phyloP scores from a whole-genome alignment of 352 stramenopile species.

The Thraustochytrium sp. region DNA sequence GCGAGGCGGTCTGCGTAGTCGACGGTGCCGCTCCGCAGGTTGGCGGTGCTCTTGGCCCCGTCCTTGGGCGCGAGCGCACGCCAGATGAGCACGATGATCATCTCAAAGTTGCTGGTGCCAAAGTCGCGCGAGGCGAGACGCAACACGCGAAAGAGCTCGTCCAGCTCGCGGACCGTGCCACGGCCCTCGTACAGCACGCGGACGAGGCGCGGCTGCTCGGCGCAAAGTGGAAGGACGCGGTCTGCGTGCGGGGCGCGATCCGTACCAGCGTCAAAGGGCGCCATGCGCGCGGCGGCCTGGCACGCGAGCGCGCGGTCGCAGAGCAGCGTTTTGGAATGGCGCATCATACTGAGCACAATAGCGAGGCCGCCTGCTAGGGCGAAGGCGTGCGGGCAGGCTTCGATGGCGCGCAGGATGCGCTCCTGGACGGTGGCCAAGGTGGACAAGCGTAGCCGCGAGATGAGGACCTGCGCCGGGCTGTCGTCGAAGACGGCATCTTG shows the following conservation, averaged over 20 bases:
- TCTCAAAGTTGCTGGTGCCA: conserved; percentile 1
- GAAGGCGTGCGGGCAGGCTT: not conserved
- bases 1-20: conserved; percentile 5
- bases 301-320: not conserved
- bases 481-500: not conserved
- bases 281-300: not conserved
- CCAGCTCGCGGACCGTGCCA: not conserved
- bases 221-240: not conserved
- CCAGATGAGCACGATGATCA: not conserved
- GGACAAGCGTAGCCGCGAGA: not conserved
- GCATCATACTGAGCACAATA: conserved; percentile 11
- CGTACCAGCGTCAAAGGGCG: not conserved
- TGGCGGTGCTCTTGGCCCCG: not conserved
- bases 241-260: not conserved
- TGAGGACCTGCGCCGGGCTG: not conserved
- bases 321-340: not conserved
- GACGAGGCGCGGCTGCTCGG: not conserved
- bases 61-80: not conserved
- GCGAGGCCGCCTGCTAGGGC: not conserved
- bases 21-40: not conserved
- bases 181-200: not conserved
- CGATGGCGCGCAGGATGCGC: not conserved
- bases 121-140: not conserved
- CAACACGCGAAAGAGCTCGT: not conserved
- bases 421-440: not conserved